A percentile compares a stretch with the other conserved stretches of the same genome.
Conservation (phyloP, 345 rosid genomes). For the Euphorbia pulcherrima region DNA sequence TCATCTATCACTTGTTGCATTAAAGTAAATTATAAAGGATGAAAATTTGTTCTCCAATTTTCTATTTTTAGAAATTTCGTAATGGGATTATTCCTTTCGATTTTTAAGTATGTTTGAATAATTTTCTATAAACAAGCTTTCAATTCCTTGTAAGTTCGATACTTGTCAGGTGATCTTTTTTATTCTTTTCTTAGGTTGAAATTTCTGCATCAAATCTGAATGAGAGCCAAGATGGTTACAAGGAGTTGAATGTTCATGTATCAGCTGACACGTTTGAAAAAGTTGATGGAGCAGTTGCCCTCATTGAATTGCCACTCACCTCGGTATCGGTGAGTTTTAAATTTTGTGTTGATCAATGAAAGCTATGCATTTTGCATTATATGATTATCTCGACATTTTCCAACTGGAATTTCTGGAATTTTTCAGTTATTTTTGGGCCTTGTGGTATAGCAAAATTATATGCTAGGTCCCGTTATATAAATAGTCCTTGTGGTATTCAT, state of each 20-base stretch:
- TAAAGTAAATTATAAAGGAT: neutral
- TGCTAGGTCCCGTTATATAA: too few relatives aligned
- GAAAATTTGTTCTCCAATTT: neutral
- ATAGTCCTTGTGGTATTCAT: too few relatives aligned
- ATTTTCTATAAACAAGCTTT: neutral
- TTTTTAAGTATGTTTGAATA: neutral
- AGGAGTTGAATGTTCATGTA: slow-evolving; percentile 62
- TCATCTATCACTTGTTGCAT: too few relatives aligned
- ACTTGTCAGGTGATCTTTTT: slow-evolving; percentile 1
- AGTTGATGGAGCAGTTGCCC: slow-evolving; percentile 80
- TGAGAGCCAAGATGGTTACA: slow-evolving; percentile 40
- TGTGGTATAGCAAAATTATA: too few relatives aligned
- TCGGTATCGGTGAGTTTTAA: slow-evolving; percentile 72
- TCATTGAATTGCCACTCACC: slow-evolving; percentile 69
- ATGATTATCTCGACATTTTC: neutral
- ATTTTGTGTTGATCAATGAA: slow-evolving; percentile 6
- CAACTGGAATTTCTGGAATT: too few relatives aligned
- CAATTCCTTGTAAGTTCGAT: slow-evolving; percentile 5
- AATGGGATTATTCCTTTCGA: too few relatives aligned
- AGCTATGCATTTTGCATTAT: neutral
- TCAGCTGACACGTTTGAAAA: slow-evolving; percentile 81
- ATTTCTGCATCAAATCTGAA: slow-evolving; percentile 56
- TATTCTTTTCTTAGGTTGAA: slow-evolving; percentile 52
- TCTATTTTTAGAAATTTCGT: neutral
- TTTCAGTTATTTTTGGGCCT: too few relatives aligned